phyloP scores from a whole-genome alignment of 495 filamentous ascomycete species.

The Aspergillus hancockii region DNA sequence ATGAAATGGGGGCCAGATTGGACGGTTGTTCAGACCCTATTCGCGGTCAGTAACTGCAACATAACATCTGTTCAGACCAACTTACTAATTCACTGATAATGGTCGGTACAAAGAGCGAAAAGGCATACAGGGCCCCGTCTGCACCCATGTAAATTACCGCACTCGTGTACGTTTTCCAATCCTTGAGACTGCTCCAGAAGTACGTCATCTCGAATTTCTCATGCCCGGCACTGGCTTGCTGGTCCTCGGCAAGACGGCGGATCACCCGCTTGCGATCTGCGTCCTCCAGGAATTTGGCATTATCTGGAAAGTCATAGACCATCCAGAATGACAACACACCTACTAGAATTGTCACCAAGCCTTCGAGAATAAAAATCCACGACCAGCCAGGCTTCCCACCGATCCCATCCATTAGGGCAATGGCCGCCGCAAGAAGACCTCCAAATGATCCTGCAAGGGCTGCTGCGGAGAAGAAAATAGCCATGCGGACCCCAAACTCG shows the following conservation, averaged over 20 bases:
- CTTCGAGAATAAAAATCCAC: slow-evolving; percentile 72
- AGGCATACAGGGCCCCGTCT: slow-evolving; percentile 76
- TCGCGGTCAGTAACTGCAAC: slow-evolving; percentile 29
- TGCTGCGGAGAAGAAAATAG: slow-evolving; percentile 77
- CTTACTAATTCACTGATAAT: slow-evolving; percentile 67
- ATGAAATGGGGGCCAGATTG: neutral
- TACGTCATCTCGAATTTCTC: slow-evolving; percentile 78
- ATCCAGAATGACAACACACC: slow-evolving; percentile 78
- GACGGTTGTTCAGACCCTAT: slow-evolving; percentile 21
- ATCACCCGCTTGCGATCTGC: slow-evolving; percentile 74
- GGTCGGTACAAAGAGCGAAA: slow-evolving; percentile 85
- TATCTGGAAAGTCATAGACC: slow-evolving; percentile 87
- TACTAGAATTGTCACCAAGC: slow-evolving; percentile 60
- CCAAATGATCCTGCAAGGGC: slow-evolving; percentile 66
- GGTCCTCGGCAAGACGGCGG: slow-evolving; percentile 69
- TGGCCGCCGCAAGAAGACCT: slow-evolving; percentile 64
- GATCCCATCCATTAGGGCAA: slow-evolving; percentile 63
- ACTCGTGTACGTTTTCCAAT: slow-evolving; percentile 85
- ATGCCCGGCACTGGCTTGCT: slow-evolving; percentile 76
- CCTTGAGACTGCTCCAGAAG: slow-evolving; percentile 72
- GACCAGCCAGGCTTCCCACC: slow-evolving; percentile 64
- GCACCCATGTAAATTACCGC: slow-evolving; percentile 79
- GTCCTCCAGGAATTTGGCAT: slow-evolving; percentile 73
- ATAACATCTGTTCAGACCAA: neutral
- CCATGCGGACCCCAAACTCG: slow-evolving; percentile 76